These are phyloP conservation scores for Ajuga chamaepitys DNA, from an alignment of 257 asterid genomes.

Conservation along the genomic window DNA sequence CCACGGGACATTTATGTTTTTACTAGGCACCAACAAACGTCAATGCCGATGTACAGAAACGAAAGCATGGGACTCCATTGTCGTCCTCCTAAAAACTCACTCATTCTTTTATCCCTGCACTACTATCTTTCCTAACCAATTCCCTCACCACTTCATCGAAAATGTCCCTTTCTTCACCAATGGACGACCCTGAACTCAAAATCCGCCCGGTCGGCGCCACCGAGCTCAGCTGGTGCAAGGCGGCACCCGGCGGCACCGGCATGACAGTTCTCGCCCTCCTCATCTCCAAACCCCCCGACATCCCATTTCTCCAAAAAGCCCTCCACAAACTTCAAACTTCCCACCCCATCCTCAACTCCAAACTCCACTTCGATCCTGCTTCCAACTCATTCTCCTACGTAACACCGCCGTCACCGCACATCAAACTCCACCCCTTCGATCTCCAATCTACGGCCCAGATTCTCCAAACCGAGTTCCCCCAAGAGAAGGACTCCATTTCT, in stretches of 20 bases:
- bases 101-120: not conserved
- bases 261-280: conserved; percentile 65
- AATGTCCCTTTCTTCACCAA: conserved; percentile 23
- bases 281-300: conserved; percentile 41
- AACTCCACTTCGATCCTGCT: conserved; percentile 37
- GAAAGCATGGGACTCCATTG: not conserved
- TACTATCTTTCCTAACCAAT: not conserved
- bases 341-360: conserved; percentile 82
- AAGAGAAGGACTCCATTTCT: conserved; percentile 20
- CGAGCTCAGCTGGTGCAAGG: conserved; percentile 93
- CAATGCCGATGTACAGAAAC: not conserved
- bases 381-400: conserved; percentile 47
- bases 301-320: conserved; percentile 41
- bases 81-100: not conserved
- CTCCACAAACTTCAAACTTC: conserved; percentile 51
- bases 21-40: too few species aligned
- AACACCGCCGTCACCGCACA: conserved; percentile 34
- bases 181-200: conserved; percentile 12
- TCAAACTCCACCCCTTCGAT: conserved; percentile 56
- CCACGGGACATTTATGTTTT: not conserved
- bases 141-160: not conserved
- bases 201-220: conserved; percentile 62
- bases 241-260: conserved; percentile 89
- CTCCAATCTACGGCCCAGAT: conserved; percentile 51
- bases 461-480: conserved; percentile 22